Evolutionary conservation across 345 rosid genomes (phyloP).

Genomic region (Chamaenerion angustifolium): DNA sequence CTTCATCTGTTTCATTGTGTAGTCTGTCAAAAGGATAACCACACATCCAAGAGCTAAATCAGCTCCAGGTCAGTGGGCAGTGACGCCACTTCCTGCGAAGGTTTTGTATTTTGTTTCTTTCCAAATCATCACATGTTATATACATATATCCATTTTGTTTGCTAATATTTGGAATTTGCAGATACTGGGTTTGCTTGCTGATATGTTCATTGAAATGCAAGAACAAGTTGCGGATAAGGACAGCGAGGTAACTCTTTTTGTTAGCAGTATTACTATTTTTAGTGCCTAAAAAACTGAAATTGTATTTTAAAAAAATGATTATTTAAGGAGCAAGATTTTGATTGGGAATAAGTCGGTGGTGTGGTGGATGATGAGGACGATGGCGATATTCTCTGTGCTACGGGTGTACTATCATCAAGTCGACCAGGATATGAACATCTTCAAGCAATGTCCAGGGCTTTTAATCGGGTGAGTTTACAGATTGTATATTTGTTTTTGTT

Average conservation of each 20-base stretch:
- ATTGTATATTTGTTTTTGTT: neutral
- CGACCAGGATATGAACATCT: conserved; percentile 63
- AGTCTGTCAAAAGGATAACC: conserved; percentile 66
- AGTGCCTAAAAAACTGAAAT: too few relatives aligned
- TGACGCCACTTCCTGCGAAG: conserved; percentile 64
- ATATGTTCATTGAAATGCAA: conserved; percentile 64
- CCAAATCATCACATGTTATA: neutral
- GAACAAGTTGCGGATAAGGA: conserved; percentile 51
- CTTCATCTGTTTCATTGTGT: neutral
- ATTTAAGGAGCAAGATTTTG: conserved; percentile 49
- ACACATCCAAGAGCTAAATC: conserved; percentile 83
- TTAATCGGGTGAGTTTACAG: conserved; percentile 37
- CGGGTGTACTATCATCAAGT: conserved; percentile 29
- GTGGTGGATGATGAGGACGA: conserved; percentile 37
- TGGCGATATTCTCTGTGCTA: conserved; percentile 32
- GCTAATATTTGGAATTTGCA: conserved; percentile 10
- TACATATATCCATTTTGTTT: neutral
- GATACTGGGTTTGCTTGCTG: conserved; percentile 74
- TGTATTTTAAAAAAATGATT: too few relatives aligned
- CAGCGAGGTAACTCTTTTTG: conserved; percentile 39
- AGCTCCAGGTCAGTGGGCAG: conserved; percentile 80
- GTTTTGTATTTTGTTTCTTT: conserved; percentile 27
- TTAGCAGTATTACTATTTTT: too few relatives aligned
- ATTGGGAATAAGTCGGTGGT: conserved; percentile 66
- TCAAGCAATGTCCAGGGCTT: conserved; percentile 62